A percentile compares a stretch with the other conserved stretches of the same genome.
Evolutionary conservation across 805 yeast genomes (phyloP).

Genomic region (Ogataea henricii): DNA sequence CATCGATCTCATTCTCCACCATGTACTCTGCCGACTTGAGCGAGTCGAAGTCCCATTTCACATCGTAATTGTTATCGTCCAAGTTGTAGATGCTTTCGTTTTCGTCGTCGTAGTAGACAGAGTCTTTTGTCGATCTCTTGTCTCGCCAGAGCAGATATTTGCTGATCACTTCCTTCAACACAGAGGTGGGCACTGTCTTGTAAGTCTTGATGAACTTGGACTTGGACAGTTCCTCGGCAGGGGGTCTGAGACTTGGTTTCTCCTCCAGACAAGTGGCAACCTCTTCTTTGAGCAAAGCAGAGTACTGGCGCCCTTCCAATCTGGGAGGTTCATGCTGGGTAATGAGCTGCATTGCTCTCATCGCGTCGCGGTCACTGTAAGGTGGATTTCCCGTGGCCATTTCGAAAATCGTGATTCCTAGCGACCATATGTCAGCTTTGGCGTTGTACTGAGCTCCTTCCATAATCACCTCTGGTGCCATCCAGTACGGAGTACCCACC

Average conservation of each 20-base stretch:
- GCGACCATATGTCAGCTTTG: constrained; percentile 96
- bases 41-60: constrained; percentile 91
- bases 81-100: constrained; percentile 32
- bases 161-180: constrained; percentile 72
- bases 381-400: constrained; percentile 98
- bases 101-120: constrained; percentile 47
- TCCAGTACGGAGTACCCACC: constrained; percentile 98
- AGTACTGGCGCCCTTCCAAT: constrained; percentile 84
- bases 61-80: constrained; percentile 40
- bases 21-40: constrained; percentile 73
- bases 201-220: constrained; percentile 70
- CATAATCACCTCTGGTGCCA: constrained; percentile 98
- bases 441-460: constrained; percentile 87
- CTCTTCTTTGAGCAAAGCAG: constrained; percentile 76
- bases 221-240: constrained; percentile 81
- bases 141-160: constrained; percentile 78
- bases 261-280: constrained; percentile 93
- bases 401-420: constrained; percentile 92
- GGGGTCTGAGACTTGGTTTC: constrained; percentile 82
- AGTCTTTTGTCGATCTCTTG: constrained; percentile 55
- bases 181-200: constrained; percentile 57
- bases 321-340: constrained; percentile 94
- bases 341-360: constrained; percentile 91
- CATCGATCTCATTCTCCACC: constrained; percentile 64
- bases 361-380: constrained; percentile 90